Conservation (phyloP, 192 early-diverging fungal genomes). For the Nowakowskiella sp. region DNA sequence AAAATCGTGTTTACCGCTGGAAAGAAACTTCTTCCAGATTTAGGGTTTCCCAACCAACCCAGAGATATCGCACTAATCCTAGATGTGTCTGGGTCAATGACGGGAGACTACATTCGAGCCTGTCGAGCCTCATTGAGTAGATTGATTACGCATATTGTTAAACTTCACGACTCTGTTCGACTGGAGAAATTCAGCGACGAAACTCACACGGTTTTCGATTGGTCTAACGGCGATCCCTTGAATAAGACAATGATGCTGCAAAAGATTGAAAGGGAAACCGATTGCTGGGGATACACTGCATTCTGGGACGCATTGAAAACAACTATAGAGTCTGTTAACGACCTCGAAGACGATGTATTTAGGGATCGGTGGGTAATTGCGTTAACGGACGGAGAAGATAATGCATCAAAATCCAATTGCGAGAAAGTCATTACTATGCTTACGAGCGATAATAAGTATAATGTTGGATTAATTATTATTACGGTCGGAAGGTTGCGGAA, state of each 20-base stretch:
- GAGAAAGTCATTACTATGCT: background rate
- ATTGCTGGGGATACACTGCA: conserved; percentile 7
- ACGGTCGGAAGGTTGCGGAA: background rate
- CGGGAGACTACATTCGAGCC: conserved; percentile 4
- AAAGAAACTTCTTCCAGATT: too few relatives aligned
- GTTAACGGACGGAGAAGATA: background rate
- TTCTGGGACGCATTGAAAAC: conserved; percentile 12
- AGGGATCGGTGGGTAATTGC: background rate
- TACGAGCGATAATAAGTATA: background rate
- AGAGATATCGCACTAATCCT: conserved; percentile 2
- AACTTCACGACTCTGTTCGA: conserved; percentile 1
- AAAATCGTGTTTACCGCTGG: too few relatives aligned
- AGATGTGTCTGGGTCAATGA: conserved; percentile 11
- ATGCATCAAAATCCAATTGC: background rate
- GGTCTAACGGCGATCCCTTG: conserved; percentile 1
- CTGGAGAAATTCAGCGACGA: conserved; percentile 4
- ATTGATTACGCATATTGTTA: conserved; percentile 4
- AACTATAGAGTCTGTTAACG: too few relatives aligned
- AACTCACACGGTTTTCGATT: conserved; percentile 8
- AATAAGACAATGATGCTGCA: conserved; percentile 5
- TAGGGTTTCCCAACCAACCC: background rate
- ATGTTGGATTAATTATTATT: background rate
- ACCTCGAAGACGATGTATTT: too few relatives aligned
- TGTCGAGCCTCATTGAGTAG: conserved; percentile 6
- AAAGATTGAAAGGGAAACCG: conserved; percentile 5